These are phyloP conservation scores for Fusarium chlamydosporum DNA, from an alignment of 2,329 filamentous ascomycete species.

Conservation along the genomic window DNA sequence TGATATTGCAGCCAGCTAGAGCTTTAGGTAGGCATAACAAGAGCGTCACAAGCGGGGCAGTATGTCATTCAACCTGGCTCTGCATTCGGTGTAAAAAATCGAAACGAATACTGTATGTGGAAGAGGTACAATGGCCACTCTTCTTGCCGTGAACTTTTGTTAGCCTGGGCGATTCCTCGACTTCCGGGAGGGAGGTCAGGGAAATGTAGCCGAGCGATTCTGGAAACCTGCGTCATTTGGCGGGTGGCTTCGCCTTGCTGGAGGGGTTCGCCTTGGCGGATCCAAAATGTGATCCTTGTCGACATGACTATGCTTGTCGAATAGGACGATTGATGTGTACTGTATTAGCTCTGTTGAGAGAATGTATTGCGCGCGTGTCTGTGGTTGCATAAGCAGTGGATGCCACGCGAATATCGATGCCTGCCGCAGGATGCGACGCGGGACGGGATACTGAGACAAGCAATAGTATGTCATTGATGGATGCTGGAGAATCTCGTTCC, in stretches of 20 bases:
- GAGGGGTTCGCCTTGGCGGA: constrained; percentile 10
- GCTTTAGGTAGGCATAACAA: constrained; percentile 21
- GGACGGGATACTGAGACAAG: constrained; percentile 8
- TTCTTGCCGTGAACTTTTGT: constrained; percentile 28
- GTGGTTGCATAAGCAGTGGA: constrained; percentile 15
- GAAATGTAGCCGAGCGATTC: constrained; percentile 2
- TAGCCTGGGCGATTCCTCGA: constrained; percentile 17
- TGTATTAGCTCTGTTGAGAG: background rate
- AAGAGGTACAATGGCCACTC: constrained; percentile 6
- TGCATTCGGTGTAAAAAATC: constrained; percentile 17
- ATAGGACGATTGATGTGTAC: constrained; percentile 2
- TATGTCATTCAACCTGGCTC: constrained; percentile 16
- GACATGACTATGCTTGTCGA: constrained; percentile 6
- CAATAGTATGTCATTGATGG: constrained; percentile 19
- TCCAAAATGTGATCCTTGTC: constrained; percentile 1
- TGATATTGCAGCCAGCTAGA: constrained; percentile 44
- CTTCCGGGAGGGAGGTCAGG: background rate
- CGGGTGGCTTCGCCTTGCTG: background rate
- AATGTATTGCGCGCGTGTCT: constrained; percentile 6
- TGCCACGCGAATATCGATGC: constrained; percentile 17
- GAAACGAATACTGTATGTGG: constrained; percentile 10
- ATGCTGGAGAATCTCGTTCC: constrained; percentile 12
- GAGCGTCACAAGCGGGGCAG: constrained; percentile 30
- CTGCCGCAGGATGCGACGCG: constrained; percentile 11
- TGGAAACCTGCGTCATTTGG: constrained; percentile 30